phyloP scores from a whole-genome alignment of 2,329 filamentous ascomycete species.

The Aureobasidium lini region DNA sequence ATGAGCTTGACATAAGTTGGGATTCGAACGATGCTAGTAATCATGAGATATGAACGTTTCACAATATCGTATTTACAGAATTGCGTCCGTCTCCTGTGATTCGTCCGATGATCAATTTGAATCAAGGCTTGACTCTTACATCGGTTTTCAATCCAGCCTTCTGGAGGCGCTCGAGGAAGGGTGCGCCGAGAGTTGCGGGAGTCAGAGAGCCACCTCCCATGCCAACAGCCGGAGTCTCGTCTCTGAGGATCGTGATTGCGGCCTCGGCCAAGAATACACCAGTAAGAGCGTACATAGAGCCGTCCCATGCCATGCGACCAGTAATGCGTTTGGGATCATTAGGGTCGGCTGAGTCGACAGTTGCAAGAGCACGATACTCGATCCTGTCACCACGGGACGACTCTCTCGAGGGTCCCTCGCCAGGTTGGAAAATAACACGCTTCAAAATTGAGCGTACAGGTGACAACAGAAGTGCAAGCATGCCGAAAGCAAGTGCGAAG shows the following conservation, averaged over 20 bases:
- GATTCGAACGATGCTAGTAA: too few species aligned
- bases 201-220: slow-evolving; percentile 64
- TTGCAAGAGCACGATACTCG: slow-evolving; percentile 57
- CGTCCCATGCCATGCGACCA: slow-evolving; percentile 49
- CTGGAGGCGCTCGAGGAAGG: slow-evolving; percentile 56
- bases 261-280: slow-evolving; percentile 57
- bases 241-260: slow-evolving; percentile 56
- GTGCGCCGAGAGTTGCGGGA: slow-evolving; percentile 61
- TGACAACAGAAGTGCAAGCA: slow-evolving; percentile 42
- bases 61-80: too few species aligned
- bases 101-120: too few species aligned
- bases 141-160: slow-evolving; percentile 58
- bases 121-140: slow-evolving; percentile 26
- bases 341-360: slow-evolving; percentile 46
- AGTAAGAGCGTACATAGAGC: slow-evolving; percentile 61
- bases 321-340: slow-evolving; percentile 45
- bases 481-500: slow-evolving; percentile 37
- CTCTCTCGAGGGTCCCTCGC: slow-evolving; percentile 31
- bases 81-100: too few species aligned
- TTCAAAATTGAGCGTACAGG: slow-evolving; percentile 47
- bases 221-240: slow-evolving; percentile 42
- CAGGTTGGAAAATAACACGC: slow-evolving; percentile 43
- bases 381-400: slow-evolving; percentile 26
- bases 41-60: too few species aligned
- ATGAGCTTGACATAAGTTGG: too few species aligned